phyloP scores from a whole-genome alignment of 2,329 filamentous ascomycete genomes.

The Fusarium stilboides region DNA sequence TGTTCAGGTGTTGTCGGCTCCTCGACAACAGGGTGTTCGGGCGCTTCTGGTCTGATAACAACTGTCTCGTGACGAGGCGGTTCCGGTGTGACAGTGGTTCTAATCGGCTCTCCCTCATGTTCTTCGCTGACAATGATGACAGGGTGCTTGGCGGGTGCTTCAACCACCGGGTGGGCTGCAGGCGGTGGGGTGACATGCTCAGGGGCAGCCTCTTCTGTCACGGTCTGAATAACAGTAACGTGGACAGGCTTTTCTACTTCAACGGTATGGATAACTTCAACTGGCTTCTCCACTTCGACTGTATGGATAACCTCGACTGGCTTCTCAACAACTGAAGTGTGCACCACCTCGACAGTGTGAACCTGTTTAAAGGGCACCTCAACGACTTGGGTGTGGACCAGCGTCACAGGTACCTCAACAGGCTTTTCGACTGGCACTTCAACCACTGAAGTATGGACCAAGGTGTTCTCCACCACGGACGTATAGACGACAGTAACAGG shows the following conservation, averaged over 20 bases:
- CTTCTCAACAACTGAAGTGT: conserved; percentile 2
- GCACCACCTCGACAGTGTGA: conserved; percentile 17
- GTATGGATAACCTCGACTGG: conserved; percentile 23
- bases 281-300: conserved; percentile 23
- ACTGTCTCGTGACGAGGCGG: conserved; percentile 2
- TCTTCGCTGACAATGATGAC: background rate
- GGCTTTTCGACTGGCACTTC: conserved; percentile 20
- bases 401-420: conserved; percentile 23
- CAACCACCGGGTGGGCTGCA: background rate
- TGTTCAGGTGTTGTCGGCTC: background rate
- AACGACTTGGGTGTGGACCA: conserved; percentile 3
- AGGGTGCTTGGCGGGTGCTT: background rate
- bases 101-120: background rate
- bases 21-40: background rate
- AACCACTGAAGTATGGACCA: conserved; percentile 21
- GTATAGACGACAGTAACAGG: conserved; percentile 30
- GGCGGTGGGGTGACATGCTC: conserved; percentile 1
- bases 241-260: conserved; percentile 26
- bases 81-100: background rate
- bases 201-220: conserved; percentile 7
- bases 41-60: background rate
- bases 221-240: conserved; percentile 22
- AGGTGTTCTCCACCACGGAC: conserved; percentile 23
- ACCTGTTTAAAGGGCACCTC: conserved; percentile 13
- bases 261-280: conserved; percentile 28